Conservation (phyloP, 495 filamentous ascomycete species). For the Patellaria atrata region DNA sequence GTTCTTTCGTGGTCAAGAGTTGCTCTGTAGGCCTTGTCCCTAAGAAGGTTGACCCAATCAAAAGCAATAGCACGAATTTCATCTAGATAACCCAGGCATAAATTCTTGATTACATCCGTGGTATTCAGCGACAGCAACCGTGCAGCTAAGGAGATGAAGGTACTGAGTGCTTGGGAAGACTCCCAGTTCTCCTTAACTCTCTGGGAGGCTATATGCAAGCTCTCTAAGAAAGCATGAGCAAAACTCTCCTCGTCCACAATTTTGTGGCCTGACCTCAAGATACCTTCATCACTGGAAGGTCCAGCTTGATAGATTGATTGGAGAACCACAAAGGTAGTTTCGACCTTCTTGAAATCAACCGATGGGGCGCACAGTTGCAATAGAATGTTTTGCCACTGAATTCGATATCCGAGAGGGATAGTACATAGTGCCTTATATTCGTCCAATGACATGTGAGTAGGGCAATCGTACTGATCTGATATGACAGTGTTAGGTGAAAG, state of each 20-base stretch:
- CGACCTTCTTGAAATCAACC: slow-evolving; percentile 13
- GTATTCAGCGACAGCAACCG: slow-evolving; percentile 9
- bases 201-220: slow-evolving; percentile 3
- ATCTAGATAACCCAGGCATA: slow-evolving; percentile 6
- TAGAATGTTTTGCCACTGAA: slow-evolving; percentile 21
- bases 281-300: not conserved
- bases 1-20: slow-evolving; percentile 3
- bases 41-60: slow-evolving; percentile 8
- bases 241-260: slow-evolving; percentile 6
- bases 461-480: slow-evolving; percentile 12
- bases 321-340: slow-evolving; percentile 13
- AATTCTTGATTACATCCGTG: not conserved
- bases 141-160: slow-evolving; percentile 6
- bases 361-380: slow-evolving; percentile 11
- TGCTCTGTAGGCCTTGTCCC: slow-evolving; percentile 1
- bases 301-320: slow-evolving; percentile 18
- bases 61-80: slow-evolving; percentile 5
- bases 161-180: slow-evolving; percentile 8
- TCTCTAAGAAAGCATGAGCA: slow-evolving; percentile 1
- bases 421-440: slow-evolving; percentile 16
- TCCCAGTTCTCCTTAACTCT: slow-evolving; percentile 18
- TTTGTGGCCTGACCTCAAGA: slow-evolving; percentile 3
- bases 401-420: slow-evolving; percentile 13
- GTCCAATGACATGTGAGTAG: slow-evolving; percentile 13
- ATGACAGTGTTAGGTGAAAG: slow-evolving; percentile 17